Percentiles rank a stretch among this genome's conserved stretches.
These are phyloP conservation scores for Sporothrix inflata DNA, from an alignment of 2,329 filamentous ascomycete species.

Conservation along the genomic window DNA sequence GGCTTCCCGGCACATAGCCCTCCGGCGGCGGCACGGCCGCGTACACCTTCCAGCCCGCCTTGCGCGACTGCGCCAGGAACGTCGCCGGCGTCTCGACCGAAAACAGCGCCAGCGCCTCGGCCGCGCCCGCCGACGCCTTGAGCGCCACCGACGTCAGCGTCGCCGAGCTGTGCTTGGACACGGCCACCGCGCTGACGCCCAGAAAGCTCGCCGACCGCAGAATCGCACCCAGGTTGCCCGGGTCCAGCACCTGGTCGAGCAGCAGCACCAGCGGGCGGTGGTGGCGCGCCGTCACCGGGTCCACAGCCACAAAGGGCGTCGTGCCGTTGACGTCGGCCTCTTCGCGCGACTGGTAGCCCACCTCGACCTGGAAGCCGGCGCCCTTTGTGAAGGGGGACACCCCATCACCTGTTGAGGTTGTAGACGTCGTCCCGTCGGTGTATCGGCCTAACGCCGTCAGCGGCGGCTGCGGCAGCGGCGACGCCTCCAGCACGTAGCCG, in stretches of 20 bases:
- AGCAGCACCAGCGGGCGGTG: slow-evolving; percentile 73
- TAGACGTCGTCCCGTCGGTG: slow-evolving; percentile 42
- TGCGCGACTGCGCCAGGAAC: slow-evolving; percentile 70
- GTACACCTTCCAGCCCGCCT: slow-evolving; percentile 80
- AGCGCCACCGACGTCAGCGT: slow-evolving; percentile 75
- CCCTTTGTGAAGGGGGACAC: background rate
- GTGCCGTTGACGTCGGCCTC: slow-evolving; percentile 72
- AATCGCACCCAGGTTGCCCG: slow-evolving; percentile 88
- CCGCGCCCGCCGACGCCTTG: slow-evolving; percentile 86
- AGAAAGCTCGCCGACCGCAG: slow-evolving; percentile 87
- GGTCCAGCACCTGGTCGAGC: slow-evolving; percentile 77
- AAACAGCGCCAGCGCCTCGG: slow-evolving; percentile 77
- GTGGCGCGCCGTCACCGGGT: slow-evolving; percentile 23
- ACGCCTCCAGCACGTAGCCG: slow-evolving; percentile 84
- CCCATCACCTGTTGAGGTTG: background rate
- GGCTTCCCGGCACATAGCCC: slow-evolving; percentile 28
- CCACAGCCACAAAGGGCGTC: background rate
- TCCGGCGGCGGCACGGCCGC: slow-evolving; percentile 65
- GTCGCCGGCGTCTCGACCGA: slow-evolving; percentile 65
- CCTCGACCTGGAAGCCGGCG: slow-evolving; percentile 59
- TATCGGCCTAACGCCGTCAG: slow-evolving; percentile 61
- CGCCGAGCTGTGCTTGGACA: slow-evolving; percentile 74
- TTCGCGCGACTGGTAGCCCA: slow-evolving; percentile 73
- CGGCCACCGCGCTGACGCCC: slow-evolving; percentile 81
- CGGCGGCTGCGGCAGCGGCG: slow-evolving; percentile 74